Evolutionary conservation across 1,284 basidiomycete species (phyloP).

Genomic region (Ceratobasidium papillatum): DNA sequence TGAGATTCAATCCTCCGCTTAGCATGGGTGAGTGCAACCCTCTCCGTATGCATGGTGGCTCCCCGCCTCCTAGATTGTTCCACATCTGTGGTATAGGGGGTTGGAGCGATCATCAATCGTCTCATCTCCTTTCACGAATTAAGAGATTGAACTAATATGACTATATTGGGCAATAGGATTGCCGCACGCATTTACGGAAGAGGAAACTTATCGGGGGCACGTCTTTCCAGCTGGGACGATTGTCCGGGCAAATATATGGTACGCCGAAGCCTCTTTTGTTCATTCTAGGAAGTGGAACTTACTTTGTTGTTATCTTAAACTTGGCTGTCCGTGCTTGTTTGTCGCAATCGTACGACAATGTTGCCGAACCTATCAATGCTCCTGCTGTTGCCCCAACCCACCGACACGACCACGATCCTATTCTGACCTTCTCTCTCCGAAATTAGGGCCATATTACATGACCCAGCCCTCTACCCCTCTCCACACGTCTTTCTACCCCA

Average conservation of each 20-base stretch:
- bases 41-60: background rate
- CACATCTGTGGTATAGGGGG: no score
- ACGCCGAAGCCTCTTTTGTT: background rate
- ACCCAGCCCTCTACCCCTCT: constrained; percentile 24
- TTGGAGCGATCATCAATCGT: background rate
- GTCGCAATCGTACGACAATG: background rate
- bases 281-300: background rate
- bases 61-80: no score
- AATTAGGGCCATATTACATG: constrained; percentile 33
- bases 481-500: constrained; percentile 23
- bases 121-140: background rate
- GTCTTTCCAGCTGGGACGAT: constrained; percentile 21
- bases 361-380: background rate
- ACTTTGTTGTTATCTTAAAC: background rate
- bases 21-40: constrained; percentile 33
- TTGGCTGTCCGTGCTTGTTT: background rate
- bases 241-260: constrained; percentile 34
- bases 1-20: constrained; percentile 49
- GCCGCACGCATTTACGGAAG: constrained; percentile 24
- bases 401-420: background rate
- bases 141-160: background rate
- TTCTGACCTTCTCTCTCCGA: background rate
- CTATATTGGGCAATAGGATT: constrained; percentile 20
- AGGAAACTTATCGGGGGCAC: constrained; percentile 27
- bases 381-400: background rate